A percentile compares a stretch with the other conserved stretches of the same genome.
phyloP scores from a whole-genome alignment of 208 protist genomes.

The Acanthamoeba castellanii region DNA sequence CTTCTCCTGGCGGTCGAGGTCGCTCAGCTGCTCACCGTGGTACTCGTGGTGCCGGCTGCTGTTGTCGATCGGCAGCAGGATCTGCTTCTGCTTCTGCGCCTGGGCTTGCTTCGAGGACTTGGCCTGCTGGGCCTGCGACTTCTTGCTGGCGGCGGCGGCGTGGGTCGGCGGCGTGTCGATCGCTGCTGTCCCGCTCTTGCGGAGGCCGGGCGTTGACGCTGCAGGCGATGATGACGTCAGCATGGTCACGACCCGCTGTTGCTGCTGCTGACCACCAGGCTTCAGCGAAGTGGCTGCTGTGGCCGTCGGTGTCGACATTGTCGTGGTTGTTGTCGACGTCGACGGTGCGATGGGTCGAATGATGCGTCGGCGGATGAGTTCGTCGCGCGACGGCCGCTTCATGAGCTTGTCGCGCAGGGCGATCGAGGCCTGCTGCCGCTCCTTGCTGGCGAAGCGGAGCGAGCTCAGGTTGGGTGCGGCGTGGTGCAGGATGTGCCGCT shows the following conservation, averaged over 20 bases:
- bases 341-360: neutral
- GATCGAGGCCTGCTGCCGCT: conserved; percentile 32
- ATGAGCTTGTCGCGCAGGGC: conserved; percentile 44
- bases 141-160: neutral
- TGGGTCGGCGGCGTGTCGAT: neutral
- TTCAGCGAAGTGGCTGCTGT: too few relatives aligned
- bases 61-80: conserved; percentile 58
- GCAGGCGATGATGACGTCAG: neutral
- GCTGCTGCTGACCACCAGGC: neutral
- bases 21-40: conserved; percentile 53
- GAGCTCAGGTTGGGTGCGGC: conserved; percentile 68
- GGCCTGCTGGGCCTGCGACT: neutral
- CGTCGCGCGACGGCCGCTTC: conserved; percentile 14
- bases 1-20: neutral
- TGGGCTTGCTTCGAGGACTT: neutral
- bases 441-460: conserved; percentile 20
- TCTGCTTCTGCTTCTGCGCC: conserved; percentile 13
- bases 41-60: conserved; percentile 59
- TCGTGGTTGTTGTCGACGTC: neutral
- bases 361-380: conserved; percentile 37
- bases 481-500: conserved; percentile 55
- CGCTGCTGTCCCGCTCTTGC: neutral
- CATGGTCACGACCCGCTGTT: neutral
- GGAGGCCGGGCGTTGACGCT: neutral
- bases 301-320: neutral